Base-by-base conservation (phyloP, 75 land plant genomes). In the Adiantum capillusveneris region DNA sequence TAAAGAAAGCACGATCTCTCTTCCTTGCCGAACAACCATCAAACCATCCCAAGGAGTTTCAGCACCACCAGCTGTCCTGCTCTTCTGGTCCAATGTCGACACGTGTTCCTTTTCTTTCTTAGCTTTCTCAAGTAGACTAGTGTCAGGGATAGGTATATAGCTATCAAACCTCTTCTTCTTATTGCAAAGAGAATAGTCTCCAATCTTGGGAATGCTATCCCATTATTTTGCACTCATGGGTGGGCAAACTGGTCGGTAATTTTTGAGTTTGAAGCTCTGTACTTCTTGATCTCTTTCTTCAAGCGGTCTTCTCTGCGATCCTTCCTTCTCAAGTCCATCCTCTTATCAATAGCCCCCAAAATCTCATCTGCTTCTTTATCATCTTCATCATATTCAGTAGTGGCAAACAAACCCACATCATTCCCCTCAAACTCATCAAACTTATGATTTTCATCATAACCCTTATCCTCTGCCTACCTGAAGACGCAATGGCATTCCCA, bases 341-440 rank as follows among this genome's bases (percentile, higher is more conserved):
- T 58, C 66, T 77, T 69, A 36, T 93, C 97, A 27, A 93, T 83
- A 11, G 61, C 71, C 69, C 85, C 98, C 95, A 90, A 93, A 0
- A 93, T 81, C 0, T 86, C 87, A 65, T 93, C 98, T 0, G 95
- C 95, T 71, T 93, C 95, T 65, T 88, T 93, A 37, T 93, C 98
- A 29, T 93, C 98, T 58, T 93, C 95, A 53, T 93, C 98, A 50
- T 94, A 94, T 68, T 94, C 90, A 1, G 78, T 85, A 0, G 96
- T 81, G 0, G 98, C 90, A 58, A 94, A 89, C 56, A 94, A 65
- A 0, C 98, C 96, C 11, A 88, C 96, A 62, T 88, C 98, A 29
- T 94, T 94, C 1, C 91, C 98, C 34, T 89, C 96, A 46, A 89
- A 94, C 67, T 94, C 98, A 63, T 88, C 95, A 56, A 94, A 94